Evolutionary conservation across 1,284 basidiomycete species (phyloP), one percentile per base, ranked within the genome.

Genomic region (Albatrellus sp.): DNA sequence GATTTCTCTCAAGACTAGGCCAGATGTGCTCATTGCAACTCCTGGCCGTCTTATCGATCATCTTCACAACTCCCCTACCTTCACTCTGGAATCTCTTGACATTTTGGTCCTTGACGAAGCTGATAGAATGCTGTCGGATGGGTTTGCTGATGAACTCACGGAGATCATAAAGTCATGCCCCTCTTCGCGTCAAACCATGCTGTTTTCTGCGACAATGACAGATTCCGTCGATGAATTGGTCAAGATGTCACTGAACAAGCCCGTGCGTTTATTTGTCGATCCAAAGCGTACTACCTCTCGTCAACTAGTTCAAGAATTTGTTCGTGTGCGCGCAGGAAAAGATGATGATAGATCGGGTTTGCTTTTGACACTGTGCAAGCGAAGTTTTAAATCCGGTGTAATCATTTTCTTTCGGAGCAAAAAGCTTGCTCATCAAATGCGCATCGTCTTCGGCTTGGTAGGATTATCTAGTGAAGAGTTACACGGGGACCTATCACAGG

Each of bases 141-240:
- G 94, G 31, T 98, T 98, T 65, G 78, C 83, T n/a, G 93, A 93
- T 60, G 94, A 98, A 61, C 70, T 98, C 30, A 72, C 81, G 32
- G 94, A 98, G 65, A 97, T 98, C 54, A 81, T 98, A 61, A 83
- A 80, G 52, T 76, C 86, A 33, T 94, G 92, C 57, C 93, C 94
- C 1, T 67, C 71, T 12, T 85, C 85, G 28, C 78, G 94, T 34
- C 94, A 98, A 62, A 97, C 94, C 3, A 96, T 98, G 91, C 72
- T 98, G 20, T 98, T 98, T 65, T 96, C 91, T 0, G 94, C 94
- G 1, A 98, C 94, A 1, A 97, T 98, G 85, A 96, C 91, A 1
- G 94, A 98, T 63, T 85, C 85, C 1, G 87, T 98, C 7, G 91
- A 97, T 56, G 85, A 92, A 58, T 76, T 98, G 37, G 87, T 97